A percentile compares a stretch with the other conserved stretches of the same genome.
Conservation (phyloP, 2,329 filamentous ascomycete genomes). For the Ceratocystis smalleyi region DNA sequence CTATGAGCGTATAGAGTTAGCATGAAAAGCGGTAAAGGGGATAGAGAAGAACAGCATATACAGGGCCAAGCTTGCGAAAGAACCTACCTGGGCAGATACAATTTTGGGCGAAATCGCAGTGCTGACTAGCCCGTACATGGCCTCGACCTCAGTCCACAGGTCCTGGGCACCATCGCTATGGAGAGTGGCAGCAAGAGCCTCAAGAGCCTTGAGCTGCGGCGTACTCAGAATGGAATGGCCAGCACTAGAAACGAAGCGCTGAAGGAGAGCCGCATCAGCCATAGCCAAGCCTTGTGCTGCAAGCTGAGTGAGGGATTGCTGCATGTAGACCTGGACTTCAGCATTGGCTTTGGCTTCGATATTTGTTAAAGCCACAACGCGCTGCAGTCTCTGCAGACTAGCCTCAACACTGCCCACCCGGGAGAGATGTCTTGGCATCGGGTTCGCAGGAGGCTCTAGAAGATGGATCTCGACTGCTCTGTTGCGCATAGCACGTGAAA, state of each 20-base stretch:
- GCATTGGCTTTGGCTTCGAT: background rate
- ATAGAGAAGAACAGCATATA: constrained; percentile 11
- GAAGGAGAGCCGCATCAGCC: constrained; percentile 17
- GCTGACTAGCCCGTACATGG: constrained; percentile 24
- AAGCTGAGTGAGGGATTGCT: constrained; percentile 7
- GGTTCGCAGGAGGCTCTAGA: constrained; percentile 28
- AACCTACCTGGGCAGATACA: constrained; percentile 30
- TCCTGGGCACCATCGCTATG: constrained; percentile 11
- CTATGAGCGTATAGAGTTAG: constrained; percentile 22
- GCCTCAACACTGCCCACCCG: constrained; percentile 35
- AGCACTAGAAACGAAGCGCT: constrained; percentile 15
- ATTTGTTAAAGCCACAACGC: constrained; percentile 16
- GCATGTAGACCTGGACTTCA: background rate
- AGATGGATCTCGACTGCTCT: constrained; percentile 82
- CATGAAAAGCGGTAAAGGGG: background rate
- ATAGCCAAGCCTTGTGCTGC: constrained; percentile 15
- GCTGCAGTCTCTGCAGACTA: constrained; percentile 32
- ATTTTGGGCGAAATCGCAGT: constrained; percentile 18
- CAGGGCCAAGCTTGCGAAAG: background rate
- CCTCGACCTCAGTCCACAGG: constrained; percentile 23
- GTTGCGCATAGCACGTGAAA: constrained; percentile 94
- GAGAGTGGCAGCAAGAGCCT: background rate
- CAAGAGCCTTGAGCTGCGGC: constrained; percentile 6
- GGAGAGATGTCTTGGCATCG: constrained; percentile 23
- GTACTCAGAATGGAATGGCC: background rate